Conservation (phyloP, 305 asterid species). For the Fraxinus latifolia region DNA sequence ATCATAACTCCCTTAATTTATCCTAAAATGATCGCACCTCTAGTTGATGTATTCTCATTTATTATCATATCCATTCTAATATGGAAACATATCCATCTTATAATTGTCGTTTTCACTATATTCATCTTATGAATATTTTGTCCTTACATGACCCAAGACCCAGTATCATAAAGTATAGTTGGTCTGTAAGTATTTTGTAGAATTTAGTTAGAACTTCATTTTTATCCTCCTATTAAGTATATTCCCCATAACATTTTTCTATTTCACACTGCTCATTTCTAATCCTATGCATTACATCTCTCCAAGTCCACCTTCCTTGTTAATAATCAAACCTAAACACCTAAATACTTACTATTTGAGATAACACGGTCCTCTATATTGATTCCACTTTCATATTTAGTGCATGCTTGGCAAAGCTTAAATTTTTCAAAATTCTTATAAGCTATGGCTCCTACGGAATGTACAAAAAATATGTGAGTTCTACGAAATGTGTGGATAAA, state of each 20-base stretch:
- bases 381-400: not conserved
- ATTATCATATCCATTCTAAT: not conserved
- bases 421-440: not conserved
- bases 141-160: not conserved
- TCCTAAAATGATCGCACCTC: not conserved
- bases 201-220: not conserved
- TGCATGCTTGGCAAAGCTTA: not conserved
- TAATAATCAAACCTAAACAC: not conserved
- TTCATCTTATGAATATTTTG: not conserved
- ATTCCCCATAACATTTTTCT: not conserved
- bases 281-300: not conserved
- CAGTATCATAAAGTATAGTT: not conserved
- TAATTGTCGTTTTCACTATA: not conserved
- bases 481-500: not conserved
- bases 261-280: not conserved
- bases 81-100: not conserved
- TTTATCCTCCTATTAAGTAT: not conserved
- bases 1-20: not conserved
- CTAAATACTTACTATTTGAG: not conserved
- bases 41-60: not conserved
- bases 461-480: not conserved
- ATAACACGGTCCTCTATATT: not conserved
- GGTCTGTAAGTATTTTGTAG: not conserved
- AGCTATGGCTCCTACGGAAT: not conserved
- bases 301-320: not conserved